These are phyloP conservation scores for Phytophthora citrophthora DNA, from an alignment of 352 stramenopile genomes.

Conservation along the genomic window DNA sequence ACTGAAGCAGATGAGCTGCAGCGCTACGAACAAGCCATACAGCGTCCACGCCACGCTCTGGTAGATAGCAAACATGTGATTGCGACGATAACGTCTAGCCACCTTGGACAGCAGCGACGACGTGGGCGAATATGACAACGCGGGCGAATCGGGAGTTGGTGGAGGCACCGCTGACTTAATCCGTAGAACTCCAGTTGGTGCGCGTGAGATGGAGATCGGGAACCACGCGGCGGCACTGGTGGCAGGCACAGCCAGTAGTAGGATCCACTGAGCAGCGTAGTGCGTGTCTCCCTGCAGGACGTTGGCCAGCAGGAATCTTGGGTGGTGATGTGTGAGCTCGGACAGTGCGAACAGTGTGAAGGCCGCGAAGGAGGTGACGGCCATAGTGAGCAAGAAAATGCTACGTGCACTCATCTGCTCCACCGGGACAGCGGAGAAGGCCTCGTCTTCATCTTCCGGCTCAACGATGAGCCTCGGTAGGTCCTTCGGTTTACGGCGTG, in stretches of 20 bases:
- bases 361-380: conserved; percentile 62
- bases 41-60: conserved; percentile 66
- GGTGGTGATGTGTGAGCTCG: conserved; percentile 56
- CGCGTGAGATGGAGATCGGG: conserved; percentile 55
- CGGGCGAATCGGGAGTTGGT: conserved; percentile 20
- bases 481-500: conserved; percentile 23
- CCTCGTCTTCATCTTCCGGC: conserved; percentile 31
- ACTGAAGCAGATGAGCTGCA: conserved; percentile 48
- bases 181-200: conserved; percentile 27
- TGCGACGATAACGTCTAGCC: conserved; percentile 38
- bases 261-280: conserved; percentile 44
- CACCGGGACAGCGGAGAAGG: conserved; percentile 24
- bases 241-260: conserved; percentile 55
- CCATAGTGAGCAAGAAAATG: conserved; percentile 64
- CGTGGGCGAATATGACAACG: conserved; percentile 25
- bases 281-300: conserved; percentile 47
- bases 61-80: conserved; percentile 75
- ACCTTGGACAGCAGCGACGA: conserved; percentile 35
- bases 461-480: conserved; percentile 22
- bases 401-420: conserved; percentile 52
- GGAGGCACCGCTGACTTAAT: conserved; percentile 39
- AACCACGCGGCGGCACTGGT: conserved; percentile 70
- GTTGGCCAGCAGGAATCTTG: conserved; percentile 39
- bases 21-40: conserved; percentile 58
- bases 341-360: conserved; percentile 69